These are phyloP conservation scores for Amyloporia xantha DNA, from an alignment of 768 basidiomycete species.

Conservation along the genomic window DNA sequence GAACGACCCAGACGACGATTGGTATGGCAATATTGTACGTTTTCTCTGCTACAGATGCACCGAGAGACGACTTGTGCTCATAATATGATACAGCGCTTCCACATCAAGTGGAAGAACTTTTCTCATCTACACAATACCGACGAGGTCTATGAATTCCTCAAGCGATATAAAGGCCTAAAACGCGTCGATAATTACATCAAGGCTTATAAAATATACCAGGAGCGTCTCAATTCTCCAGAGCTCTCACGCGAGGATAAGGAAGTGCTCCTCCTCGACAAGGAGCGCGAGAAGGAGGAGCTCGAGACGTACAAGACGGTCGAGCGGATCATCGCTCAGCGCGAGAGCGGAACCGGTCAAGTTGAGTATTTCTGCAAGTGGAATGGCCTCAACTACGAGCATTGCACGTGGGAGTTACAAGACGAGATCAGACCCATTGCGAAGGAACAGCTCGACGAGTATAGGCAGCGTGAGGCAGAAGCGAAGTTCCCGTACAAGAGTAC, in stretches of 20 bases:
- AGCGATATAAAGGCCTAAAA: constrained; percentile 91
- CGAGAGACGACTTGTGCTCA: too few species aligned
- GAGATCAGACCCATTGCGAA: constrained; percentile 76
- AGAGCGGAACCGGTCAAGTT: constrained; percentile 46
- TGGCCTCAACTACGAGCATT: constrained; percentile 86
- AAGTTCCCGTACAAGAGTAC: constrained; percentile 84
- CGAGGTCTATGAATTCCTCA: constrained; percentile 93
- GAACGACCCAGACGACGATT: constrained; percentile 72
- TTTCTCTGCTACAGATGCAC: too few species aligned
- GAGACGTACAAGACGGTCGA: constrained; percentile 91
- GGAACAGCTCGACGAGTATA: constrained; percentile 73
- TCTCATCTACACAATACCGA: constrained; percentile 99
- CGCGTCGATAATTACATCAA: constrained; percentile 99
- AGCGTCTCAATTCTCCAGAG: constrained; percentile 54
- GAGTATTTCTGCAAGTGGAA: constrained; percentile 99
- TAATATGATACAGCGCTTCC: constrained; percentile 94
- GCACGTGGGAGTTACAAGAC: constrained; percentile 89
- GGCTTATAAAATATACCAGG: constrained; percentile 69
- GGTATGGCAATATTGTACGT: constrained; percentile 79
- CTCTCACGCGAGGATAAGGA: constrained; percentile 86
- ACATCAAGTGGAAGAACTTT: constrained; percentile 99
- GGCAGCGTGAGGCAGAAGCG: constrained; percentile 66
- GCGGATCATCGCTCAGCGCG: constrained; percentile 77
- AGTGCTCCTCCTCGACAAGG: constrained; percentile 81
- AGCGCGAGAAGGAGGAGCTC: constrained; percentile 85